Percentiles rank a stretch among this genome's conserved stretches.
These are phyloP conservation scores for Globisporangium middletonii DNA, from an alignment of 352 stramenopile genomes.

Conservation along the genomic window DNA sequence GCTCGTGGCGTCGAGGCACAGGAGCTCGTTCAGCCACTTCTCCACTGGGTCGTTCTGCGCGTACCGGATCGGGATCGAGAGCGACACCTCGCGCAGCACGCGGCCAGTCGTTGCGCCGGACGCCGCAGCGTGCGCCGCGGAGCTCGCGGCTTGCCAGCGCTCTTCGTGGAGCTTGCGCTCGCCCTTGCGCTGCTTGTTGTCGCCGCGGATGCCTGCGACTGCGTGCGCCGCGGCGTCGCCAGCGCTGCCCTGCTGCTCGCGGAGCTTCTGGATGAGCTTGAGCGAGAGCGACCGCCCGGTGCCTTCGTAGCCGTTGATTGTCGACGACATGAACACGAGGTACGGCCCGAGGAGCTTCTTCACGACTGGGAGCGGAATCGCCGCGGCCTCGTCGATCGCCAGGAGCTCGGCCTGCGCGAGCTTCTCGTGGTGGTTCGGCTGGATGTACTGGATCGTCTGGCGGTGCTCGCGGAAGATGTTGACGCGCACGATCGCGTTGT, in stretches of 20 bases:
- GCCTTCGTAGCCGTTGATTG: slow-evolving; percentile 99
- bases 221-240: slow-evolving; percentile 48
- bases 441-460: slow-evolving; percentile 97
- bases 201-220: slow-evolving; percentile 73
- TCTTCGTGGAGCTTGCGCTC: slow-evolving; percentile 96
- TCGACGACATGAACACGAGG: slow-evolving; percentile 98
- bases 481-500: slow-evolving; percentile 91
- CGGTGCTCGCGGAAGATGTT: slow-evolving; percentile 97
- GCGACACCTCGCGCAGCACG: slow-evolving; percentile 91
- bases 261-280: slow-evolving; percentile 98
- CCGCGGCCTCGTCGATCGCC: slow-evolving; percentile 98
- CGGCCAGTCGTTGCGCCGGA: slow-evolving; percentile 48
- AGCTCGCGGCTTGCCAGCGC: slow-evolving; percentile 91
- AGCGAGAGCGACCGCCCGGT: slow-evolving; percentile 97
- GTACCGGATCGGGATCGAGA: slow-evolving; percentile 98
- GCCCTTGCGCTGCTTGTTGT: slow-evolving; percentile 92
- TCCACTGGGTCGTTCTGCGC: slow-evolving; percentile 93
- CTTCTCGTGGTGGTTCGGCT: slow-evolving; percentile 93
- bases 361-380: slow-evolving; percentile 98
- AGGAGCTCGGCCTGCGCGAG: slow-evolving; percentile 97
- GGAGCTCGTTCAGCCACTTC: slow-evolving; percentile 95
- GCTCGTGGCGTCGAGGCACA: slow-evolving; percentile 94
- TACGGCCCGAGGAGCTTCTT: slow-evolving; percentile 94
- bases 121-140: slow-evolving; percentile 66
- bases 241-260: slow-evolving; percentile 88